These are phyloP conservation scores for Aspergillus fumigatus DNA, from an alignment of 2,329 filamentous ascomycete genomes.

Conservation along the genomic window DNA sequence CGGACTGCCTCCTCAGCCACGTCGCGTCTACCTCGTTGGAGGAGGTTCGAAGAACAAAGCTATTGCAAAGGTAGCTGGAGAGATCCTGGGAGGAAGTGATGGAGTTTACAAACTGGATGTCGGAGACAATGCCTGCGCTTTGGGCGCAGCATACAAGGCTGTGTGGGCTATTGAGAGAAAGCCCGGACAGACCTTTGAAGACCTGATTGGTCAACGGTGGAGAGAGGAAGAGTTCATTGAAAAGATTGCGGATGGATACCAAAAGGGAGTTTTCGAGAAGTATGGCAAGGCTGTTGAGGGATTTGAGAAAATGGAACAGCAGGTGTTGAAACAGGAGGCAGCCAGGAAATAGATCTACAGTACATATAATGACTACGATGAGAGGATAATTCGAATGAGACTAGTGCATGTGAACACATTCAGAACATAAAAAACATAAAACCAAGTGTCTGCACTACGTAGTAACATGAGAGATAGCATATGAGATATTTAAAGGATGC, in stretches of 20 bases:
- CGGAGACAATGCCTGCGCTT: conserved; percentile 88
- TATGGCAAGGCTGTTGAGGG: conserved; percentile 74
- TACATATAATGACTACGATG: neutral
- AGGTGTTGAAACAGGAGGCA: conserved; percentile 50
- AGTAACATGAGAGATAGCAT: neutral
- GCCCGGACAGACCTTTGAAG: conserved; percentile 73
- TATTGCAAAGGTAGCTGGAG: conserved; percentile 77
- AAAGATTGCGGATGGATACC: conserved; percentile 78
- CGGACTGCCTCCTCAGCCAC: conserved; percentile 72
- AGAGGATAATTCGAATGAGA: neutral
- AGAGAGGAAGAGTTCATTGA: conserved; percentile 76
- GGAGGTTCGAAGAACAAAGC: conserved; percentile 86
- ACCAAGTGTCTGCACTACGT: neutral
- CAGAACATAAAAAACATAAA: too few species aligned
- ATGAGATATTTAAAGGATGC: neutral
- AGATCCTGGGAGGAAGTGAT: conserved; percentile 82
- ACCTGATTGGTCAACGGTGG: conserved; percentile 80
- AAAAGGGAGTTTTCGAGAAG: conserved; percentile 65
- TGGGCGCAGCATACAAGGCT: conserved; percentile 93
- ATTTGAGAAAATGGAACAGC: conserved; percentile 70
- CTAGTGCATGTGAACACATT: neutral
- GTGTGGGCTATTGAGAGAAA: conserved; percentile 79
- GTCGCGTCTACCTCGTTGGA: conserved; percentile 88
- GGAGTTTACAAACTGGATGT: conserved; percentile 93
- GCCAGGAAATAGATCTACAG: conserved; percentile 1